Base-by-base conservation (phyloP, 2,329 filamentous ascomycete species). In the Claviceps fusiformis region DNA sequence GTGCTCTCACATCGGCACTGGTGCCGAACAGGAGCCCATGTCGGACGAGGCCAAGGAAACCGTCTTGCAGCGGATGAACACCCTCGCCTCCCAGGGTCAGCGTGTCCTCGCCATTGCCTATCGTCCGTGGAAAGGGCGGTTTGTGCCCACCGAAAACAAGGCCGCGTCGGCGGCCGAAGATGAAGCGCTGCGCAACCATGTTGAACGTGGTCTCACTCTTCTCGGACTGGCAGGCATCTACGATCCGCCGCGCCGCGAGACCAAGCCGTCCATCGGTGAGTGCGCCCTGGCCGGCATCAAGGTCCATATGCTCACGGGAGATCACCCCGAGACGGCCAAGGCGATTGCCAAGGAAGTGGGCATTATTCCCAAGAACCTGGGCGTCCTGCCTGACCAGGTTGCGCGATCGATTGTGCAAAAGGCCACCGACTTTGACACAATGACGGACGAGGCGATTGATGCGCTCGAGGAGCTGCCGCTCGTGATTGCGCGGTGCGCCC, bases 161-260 rank as follows among this genome's bases (percentile, higher is more conserved):
- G 61, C 65, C 7, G 62, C 64, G 10, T 62, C 64, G n/a, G 61
- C 63, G 5, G 64, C 60, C 6, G 69, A 73, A 51, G 73, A 78
- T 7, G 71, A 75, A 52, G 64, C 68, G 45, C 65, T 77, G 3
- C 86, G 89, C 6, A 70, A 73, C 6, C 70, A 76, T 5, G 77
- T 92, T 15, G 89, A 95, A 65, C 72, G 74, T 41, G 75, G 80
- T 35, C 79, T 95, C 37, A 78, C 76, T 3, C 87, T 95, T 58
- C 79, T 88, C 15, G 91, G 90, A n/a, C 77, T 95, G 10, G 84
- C 87, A 51, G 89, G 89, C 55, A 85, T 95, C 59, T 92, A 93
- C 65, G 89, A 95, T 61, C 89, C 89, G 3, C 89, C 89, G 55
- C 87, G 89, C 1, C 80, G 82, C 2, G 89, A 95, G 70, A 90